A percentile compares a stretch with the other conserved stretches of the same genome.
Evolutionary conservation across 345 rosid species (phyloP).

Genomic region (Mercurialis annua): DNA sequence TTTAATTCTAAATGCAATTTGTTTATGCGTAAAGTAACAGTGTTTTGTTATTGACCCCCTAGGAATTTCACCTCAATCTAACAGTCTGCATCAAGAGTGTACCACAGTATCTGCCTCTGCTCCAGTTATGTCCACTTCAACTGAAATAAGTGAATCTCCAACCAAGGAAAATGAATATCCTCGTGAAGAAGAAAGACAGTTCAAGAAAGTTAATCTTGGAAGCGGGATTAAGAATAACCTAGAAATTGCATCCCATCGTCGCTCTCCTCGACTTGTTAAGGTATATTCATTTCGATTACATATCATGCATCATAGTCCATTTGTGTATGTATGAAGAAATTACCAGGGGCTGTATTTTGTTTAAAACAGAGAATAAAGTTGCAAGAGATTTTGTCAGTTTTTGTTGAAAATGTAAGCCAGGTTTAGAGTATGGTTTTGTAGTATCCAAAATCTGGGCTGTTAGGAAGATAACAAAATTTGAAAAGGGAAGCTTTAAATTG

Average conservation of each 20-base stretch:
- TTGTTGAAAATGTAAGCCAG: not conserved
- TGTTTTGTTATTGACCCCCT: conserved; percentile 22
- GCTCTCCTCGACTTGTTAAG: conserved; percentile 52
- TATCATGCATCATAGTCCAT: not conserved
- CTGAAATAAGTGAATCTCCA: conserved; percentile 53
- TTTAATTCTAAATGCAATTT: conserved; percentile 18
- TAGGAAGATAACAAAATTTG: not conserved
- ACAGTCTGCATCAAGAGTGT: conserved; percentile 47
- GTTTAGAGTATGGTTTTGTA: not conserved
- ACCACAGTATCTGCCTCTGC: conserved; percentile 56
- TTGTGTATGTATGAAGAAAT: not conserved
- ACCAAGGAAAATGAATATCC: conserved; percentile 34
- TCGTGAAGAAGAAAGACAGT: conserved; percentile 12
- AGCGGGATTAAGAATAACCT: conserved; percentile 28
- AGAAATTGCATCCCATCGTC: conserved; percentile 51
- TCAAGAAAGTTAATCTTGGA: conserved; percentile 33
- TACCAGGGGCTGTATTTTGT: not conserved
- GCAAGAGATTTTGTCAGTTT: not conserved
- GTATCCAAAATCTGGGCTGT: not conserved
- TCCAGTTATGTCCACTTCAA: conserved; percentile 54
- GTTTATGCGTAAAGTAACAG: not conserved
- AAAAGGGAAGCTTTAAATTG: not conserved
- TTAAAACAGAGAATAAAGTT: not conserved
- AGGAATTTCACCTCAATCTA: conserved; percentile 46
- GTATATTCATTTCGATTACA: conserved; percentile 28